Evolutionary conservation across 2,329 filamentous ascomycete genomes (phyloP), one percentile per base, ranked within the genome.

Genomic region (Talaromyces sp.): DNA sequence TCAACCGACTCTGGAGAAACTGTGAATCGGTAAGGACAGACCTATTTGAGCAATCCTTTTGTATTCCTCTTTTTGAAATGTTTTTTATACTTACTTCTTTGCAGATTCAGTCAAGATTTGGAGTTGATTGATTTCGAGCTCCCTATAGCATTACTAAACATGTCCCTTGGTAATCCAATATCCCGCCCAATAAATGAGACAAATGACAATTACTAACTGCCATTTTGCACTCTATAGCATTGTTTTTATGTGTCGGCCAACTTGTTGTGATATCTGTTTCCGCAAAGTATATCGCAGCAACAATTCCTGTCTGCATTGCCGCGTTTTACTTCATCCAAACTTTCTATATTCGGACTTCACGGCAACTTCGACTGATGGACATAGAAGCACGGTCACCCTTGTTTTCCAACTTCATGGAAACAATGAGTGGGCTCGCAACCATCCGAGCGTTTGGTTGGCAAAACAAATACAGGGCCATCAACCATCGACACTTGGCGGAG

Each of bases 381-480:
- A 77, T 88, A 0, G 85, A 88, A 69, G 79, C 82, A 1, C 86
- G 87, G 65, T 81, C 81, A 0, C 84, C 84, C 0, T 71, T 87
- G 0, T 86, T 83, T 73, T 82, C 77, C 17, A 75, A 86, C 62
- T 86, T 86, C 64, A 75, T 81, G 28, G 84, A 86, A 63, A 82
- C 80, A 2, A 77, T 85, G 51, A 79, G 79, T 42, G 85, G 85
- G 0, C 84, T 95, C 25, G 81, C 85, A 1, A 93, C 90, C 0
- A 91, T 93, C 58, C 85, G 91, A 15, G 88, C 88, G 0, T 93
- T 90, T 66, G 78, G 80, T 1, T 86, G 83, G 83, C 73, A 79
- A 17, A 62, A 70, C 0, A 67, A 71, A 3, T 75, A 79, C 55
- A 71, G 78, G 17, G 66, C 77, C 30, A 76, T 75, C 62, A 84